Evolutionary conservation across 192 early-diverging fungal genomes (phyloP), one percentile per base, ranked within the genome.

Genomic region (Coemansia umbellata): DNA sequence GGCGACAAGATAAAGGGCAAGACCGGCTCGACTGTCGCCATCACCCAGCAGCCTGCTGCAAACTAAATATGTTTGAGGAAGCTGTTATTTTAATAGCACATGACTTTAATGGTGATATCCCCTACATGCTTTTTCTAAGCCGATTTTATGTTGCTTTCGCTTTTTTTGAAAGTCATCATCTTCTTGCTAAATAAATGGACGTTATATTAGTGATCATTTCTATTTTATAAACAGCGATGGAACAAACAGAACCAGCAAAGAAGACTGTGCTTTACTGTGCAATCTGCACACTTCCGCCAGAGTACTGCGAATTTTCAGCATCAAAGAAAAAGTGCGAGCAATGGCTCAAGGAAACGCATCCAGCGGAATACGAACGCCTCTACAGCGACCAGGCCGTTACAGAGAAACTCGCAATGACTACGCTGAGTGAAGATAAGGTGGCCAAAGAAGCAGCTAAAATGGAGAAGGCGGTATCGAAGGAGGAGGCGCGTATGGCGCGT

Each of bases 291-390:
- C 47, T 74, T 32, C 71, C 71, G 15, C 52, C 64, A 14, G 71
- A 74, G 89, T 97, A 91, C 75, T 97, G 94, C 78, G 91, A 91
- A 79, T 93, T 88, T 50, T 82, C 86, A n/a, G 84, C 87, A 21
- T 86, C 88, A 14, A 69, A 81, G 32, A 84, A 87, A 48, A 87
- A 90, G 60, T 97, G 91, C 71, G 86, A 91, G 55, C 54, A 76
- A 41, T 93, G 90, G 90, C 76, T 94, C 28, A 61, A 78, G 24
- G 69, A 72, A 18, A 72, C 78, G 5, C 63, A 92, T 39, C 63
- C 83, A 13, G 80, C 74, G 2, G 40, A 87, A 28, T 86, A 80
- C 60, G 75, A 78, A 5, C 71, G 71, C 30, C 58, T 87, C 24
- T 88, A 86, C 60, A 56, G 75, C 41, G 75, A 72, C 66, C 37